Conservation (phyloP, 768 basidiomycete genomes). For the Rhizopogon vulgaris region DNA sequence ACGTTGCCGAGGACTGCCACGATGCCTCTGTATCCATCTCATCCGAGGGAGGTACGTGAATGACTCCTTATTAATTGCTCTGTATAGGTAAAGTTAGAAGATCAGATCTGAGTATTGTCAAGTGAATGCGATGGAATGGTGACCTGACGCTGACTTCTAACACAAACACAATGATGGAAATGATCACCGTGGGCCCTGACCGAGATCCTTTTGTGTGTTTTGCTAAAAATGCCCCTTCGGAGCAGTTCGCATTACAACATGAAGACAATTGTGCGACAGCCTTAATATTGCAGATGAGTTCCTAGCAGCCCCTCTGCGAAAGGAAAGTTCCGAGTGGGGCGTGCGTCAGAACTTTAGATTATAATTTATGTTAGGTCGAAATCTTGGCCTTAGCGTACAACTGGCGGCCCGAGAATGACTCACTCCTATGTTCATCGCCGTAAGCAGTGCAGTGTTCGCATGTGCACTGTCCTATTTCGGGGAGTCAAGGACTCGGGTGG, state of each 20-base stretch:
- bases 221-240: neutral
- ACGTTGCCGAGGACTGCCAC: neutral
- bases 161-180: neutral
- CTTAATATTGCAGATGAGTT: neutral
- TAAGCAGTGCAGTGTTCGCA: neutral
- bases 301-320: neutral
- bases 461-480: neutral
- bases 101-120: neutral
- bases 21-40: neutral
- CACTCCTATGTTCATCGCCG: too few species aligned
- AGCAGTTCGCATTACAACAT: neutral
- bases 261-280: neutral
- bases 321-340: neutral
- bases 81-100: neutral
- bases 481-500: neutral
- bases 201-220: neutral
- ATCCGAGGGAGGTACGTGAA: neutral
- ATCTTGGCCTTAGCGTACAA: neutral
- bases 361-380: neutral
- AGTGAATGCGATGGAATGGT: neutral
- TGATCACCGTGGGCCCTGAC: neutral
- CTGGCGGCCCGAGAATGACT: neutral
- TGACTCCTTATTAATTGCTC: neutral
- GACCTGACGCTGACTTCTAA: neutral
- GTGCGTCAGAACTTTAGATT: neutral